Base-by-base conservation (phyloP, 2,329 filamentous ascomycete genomes). In the Penicillium sp. region DNA sequence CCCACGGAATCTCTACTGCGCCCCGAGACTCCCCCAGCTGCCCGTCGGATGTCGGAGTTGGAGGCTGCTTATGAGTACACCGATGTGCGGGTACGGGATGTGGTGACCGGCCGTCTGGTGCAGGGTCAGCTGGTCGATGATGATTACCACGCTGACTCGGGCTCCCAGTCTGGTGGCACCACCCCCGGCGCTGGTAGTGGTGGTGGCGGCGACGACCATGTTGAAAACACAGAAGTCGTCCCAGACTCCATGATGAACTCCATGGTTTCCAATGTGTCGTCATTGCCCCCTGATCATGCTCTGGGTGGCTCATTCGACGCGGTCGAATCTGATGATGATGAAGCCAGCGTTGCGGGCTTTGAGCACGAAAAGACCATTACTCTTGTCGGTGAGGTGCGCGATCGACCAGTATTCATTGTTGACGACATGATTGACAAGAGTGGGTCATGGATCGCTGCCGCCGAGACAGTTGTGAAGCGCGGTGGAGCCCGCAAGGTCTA, bases 341-440 rank as follows among this genome's bases (percentile, higher is more conserved):
- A 95, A 50, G 69, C 60, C 14, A 72, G 69, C 40, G 56, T 63
- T 20, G 62, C 51, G 66, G 86, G 93, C 63, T 85, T 88, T 11
- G 87, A 88, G 57, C 81, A 93, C 22, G 94, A 99, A 77, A 92
- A 92, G 69, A 96, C 93, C 79, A 95, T 99, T 66, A 99, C 94
- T 0, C 81, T 99, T n/a, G 94, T 99, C 14, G 94, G 94, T 57
- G 90, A 97, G 67, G 94, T 99, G 57, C 89, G 87, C 69, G 86
- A 90, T 70, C 86, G 90, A 55, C 88, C 90, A 0, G 94, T 97
- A 51, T 89, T 99, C 71, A 92, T 99, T 58, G 89, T 99, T 48
- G 94, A 99, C 72, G 94, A 99, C 73, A 97, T 99, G 89, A 97
- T 99, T 69, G 94, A 99, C 77, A 97, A 96, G 78, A 87, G 92